Conservation (phyloP, 805 yeast genomes). For the Ascoidea asiatica region DNA sequence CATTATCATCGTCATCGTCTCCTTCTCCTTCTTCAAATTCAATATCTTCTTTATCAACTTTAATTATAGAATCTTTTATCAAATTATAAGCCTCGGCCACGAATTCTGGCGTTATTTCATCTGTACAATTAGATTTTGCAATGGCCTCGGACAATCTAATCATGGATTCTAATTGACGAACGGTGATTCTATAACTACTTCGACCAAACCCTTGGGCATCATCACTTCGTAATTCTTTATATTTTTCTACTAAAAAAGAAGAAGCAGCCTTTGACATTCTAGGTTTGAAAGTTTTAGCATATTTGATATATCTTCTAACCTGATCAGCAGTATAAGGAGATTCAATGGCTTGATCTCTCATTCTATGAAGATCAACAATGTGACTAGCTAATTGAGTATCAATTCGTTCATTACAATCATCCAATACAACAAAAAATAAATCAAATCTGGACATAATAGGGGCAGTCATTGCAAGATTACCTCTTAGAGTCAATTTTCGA, state of each 20-base stretch:
- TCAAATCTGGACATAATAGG: constrained; percentile 99
- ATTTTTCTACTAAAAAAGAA: constrained; percentile 58
- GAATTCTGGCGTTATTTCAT: constrained; percentile 67
- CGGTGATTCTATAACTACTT: constrained; percentile 87
- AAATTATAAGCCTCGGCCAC: constrained; percentile 91
- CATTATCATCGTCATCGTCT: constrained; percentile 12
- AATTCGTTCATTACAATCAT: constrained; percentile 83
- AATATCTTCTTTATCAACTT: constrained; percentile 88
- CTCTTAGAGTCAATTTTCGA: constrained; percentile 67
- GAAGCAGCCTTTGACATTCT: constrained; percentile 73
- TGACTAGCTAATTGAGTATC: constrained; percentile 88
- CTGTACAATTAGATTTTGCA: constrained; percentile 93
- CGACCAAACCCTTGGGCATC: constrained; percentile 84
- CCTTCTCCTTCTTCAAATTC: constrained; percentile 62
- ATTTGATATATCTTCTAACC: constrained; percentile 74
- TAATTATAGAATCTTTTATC: constrained; percentile 79
- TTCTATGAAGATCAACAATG: constrained; percentile 86
- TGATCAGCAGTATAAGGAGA: constrained; percentile 88
- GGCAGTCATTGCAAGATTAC: constrained; percentile 90
- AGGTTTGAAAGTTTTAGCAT: constrained; percentile 90
- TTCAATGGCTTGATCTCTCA: constrained; percentile 75
- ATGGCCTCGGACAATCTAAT: constrained; percentile 90
- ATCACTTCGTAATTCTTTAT: constrained; percentile 75
- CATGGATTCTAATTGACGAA: constrained; percentile 91
- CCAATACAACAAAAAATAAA: constrained; percentile 84